Evolutionary conservation across 441 rosid genomes (phyloP), one percentile per base, ranked within the genome.

Genomic region (Brassica hybrid): DNA sequence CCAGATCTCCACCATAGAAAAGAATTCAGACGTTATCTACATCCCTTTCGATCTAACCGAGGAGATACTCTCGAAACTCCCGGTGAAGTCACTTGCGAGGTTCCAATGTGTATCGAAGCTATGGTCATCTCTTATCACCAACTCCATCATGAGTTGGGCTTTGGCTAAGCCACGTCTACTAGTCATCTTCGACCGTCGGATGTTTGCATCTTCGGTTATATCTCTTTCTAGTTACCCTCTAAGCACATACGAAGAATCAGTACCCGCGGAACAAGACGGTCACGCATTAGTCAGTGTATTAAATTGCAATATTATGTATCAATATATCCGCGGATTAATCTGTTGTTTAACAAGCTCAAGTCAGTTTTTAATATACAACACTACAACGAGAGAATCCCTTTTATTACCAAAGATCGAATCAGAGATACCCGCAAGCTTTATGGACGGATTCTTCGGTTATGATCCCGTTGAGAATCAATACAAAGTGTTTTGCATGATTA

Each of bases 41-140:
- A 50, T 50, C 57, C 57, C 19, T 50, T 50, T 50, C 0, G 57
- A 14, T 50, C 57, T 50, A 50, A 50, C 18, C 57, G 57, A 50
- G 19, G 3, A n/a, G 18, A 50, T 50, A 50, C 59, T 54, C 59
- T 54, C 21, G 10, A 54, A 7, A 54, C 59, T 54, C 59, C 59
- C 59, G 11, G 21, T 54, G 59, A 54, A 54, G 10, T 54, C 58
- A 52, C 59, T 54, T 54, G 21, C 7, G 21, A 16, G 21, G 59
- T 54, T 54, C 59, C 21, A 2, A 7, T 54, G 59, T 54, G 21
- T 54, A 16, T 54, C 21, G 0, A 54, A 54, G 59, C 59, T 2
- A 54, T 54, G 21, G 59, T 16, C 59, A 16, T 54, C 59, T 54
- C 59, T 54, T 54, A 54, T 54, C 21, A 54, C 59, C 59, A 17